Percentiles rank a stretch among this genome's conserved stretches.
These are phyloP conservation scores for Plasmopara muralis DNA, from an alignment of 352 stramenopile genomes.

Conservation along the genomic window DNA sequence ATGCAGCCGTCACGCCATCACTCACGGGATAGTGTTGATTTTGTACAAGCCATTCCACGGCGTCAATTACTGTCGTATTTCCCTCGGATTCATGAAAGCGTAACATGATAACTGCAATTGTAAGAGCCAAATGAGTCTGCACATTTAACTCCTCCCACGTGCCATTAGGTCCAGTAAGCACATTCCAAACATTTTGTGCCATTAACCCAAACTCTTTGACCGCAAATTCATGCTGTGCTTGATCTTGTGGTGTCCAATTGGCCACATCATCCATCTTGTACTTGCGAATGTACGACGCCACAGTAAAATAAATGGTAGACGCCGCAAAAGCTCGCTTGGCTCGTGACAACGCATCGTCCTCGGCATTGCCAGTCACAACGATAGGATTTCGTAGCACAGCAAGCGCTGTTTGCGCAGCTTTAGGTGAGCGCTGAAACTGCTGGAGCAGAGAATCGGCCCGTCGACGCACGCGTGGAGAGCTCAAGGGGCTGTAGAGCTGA, in stretches of 20 bases:
- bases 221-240: slow-evolving; percentile 39
- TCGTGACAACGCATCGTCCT: slow-evolving; percentile 28
- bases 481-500: slow-evolving; percentile 69
- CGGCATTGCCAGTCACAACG: slow-evolving; percentile 21
- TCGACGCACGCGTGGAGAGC: slow-evolving; percentile 52
- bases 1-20: slow-evolving; percentile 30
- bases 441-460: slow-evolving; percentile 70
- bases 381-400: slow-evolving; percentile 49
- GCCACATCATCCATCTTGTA: slow-evolving; percentile 59
- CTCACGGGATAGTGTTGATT: slow-evolving; percentile 56
- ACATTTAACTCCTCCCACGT: slow-evolving; percentile 48
- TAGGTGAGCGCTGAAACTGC: slow-evolving; percentile 65
- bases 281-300: slow-evolving; percentile 59
- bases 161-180: slow-evolving; percentile 56
- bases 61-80: slow-evolving; percentile 41
- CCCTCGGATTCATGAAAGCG: slow-evolving; percentile 63
- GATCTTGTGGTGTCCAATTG: slow-evolving; percentile 47
- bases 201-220: slow-evolving; percentile 57
- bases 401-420: slow-evolving; percentile 50
- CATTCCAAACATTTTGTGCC: slow-evolving; percentile 70
- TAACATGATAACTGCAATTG: slow-evolving; percentile 70
- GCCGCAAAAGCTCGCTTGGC: slow-evolving; percentile 60
- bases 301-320: slow-evolving; percentile 66
- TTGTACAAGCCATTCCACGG: slow-evolving; percentile 69
- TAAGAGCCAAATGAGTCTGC: slow-evolving; percentile 64